These are phyloP conservation scores for Neoboletus magnificus DNA, from an alignment of 768 basidiomycete genomes.

Conservation along the genomic window DNA sequence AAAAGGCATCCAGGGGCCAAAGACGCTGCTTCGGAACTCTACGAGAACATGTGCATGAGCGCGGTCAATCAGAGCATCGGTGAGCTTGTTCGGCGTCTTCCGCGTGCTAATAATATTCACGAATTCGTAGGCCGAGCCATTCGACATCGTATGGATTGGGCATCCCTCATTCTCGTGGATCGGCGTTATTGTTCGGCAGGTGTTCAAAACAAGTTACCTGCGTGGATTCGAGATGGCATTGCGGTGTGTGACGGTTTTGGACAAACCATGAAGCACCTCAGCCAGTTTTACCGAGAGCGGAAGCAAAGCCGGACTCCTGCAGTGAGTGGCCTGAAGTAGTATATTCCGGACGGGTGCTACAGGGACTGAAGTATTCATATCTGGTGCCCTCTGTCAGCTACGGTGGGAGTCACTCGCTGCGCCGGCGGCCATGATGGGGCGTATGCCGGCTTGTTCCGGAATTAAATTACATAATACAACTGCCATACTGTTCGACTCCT, in stretches of 20 bases:
- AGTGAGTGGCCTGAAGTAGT: slow-evolving; percentile 1
- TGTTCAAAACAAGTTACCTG: slow-evolving; percentile 79
- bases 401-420: neutral
- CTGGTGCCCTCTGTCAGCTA: neutral
- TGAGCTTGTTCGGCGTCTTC: slow-evolving; percentile 31
- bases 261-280: slow-evolving; percentile 63
- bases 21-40: slow-evolving; percentile 78
- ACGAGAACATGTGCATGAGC: slow-evolving; percentile 89
- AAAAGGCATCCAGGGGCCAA: slow-evolving; percentile 39
- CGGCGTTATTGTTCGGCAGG: slow-evolving; percentile 66
- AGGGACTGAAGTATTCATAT: slow-evolving; percentile 1
- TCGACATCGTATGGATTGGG: slow-evolving; percentile 89
- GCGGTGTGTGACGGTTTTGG: slow-evolving; percentile 64
- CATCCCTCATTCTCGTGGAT: slow-evolving; percentile 85
- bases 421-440: neutral
- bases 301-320: slow-evolving; percentile 17
- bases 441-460: slow-evolving; percentile 17
- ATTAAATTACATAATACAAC: slow-evolving; percentile 11
- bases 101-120: neutral
- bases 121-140: slow-evolving; percentile 76
- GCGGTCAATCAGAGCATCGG: slow-evolving; percentile 98
- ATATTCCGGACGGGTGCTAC: neutral
- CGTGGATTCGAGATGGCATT: slow-evolving; percentile 77
- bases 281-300: slow-evolving; percentile 65
- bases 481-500: neutral